A percentile compares a stretch with the other conserved stretches of the same genome.
Evolutionary conservation across 495 filamentous ascomycete species (phyloP).

Genomic region (Hypomontagnella submonticulosa): DNA sequence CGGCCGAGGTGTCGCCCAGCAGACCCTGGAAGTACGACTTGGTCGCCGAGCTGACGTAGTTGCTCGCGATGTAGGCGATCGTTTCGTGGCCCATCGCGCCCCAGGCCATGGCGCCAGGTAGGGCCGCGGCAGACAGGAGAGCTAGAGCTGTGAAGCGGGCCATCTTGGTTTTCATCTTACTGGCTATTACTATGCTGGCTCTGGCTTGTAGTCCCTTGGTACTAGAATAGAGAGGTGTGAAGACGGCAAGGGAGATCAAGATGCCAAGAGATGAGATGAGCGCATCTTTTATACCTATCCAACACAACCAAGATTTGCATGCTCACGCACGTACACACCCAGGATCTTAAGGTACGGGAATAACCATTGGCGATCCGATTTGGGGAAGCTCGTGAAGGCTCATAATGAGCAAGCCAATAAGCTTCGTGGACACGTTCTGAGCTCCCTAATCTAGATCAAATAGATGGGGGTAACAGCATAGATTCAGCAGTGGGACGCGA

Average conservation of each 20-base stretch:
- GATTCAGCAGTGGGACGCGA: conserved; percentile 8
- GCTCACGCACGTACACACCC: neutral
- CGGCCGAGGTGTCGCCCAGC: conserved; percentile 60
- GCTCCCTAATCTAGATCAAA: conserved; percentile 17
- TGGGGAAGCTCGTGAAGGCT: conserved; percentile 6
- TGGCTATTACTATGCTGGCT: neutral
- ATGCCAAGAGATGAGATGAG: conserved; percentile 28
- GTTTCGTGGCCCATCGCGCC: conserved; percentile 68
- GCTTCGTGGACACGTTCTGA: conserved; percentile 11
- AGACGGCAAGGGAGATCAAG: conserved; percentile 6
- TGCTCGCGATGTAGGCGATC: conserved; percentile 63
- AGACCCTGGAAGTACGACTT: conserved; percentile 60
- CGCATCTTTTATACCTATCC: conserved; percentile 18
- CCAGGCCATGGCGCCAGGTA: conserved; percentile 45
- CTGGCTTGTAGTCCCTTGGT: neutral
- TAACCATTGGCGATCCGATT: conserved; percentile 14
- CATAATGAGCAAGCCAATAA: conserved; percentile 12
- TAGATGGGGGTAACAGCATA: conserved; percentile 12
- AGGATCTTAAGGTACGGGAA: conserved; percentile 1
- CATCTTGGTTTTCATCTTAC: conserved; percentile 26
- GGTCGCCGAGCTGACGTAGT: conserved; percentile 61
- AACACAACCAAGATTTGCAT: neutral
- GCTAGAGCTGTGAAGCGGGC: conserved; percentile 35
- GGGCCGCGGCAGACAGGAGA: conserved; percentile 29
- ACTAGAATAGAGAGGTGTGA: conserved; percentile 1